Evolutionary conservation across 805 yeast species (phyloP).

Genomic region (Lipomyces starkeyi): DNA sequence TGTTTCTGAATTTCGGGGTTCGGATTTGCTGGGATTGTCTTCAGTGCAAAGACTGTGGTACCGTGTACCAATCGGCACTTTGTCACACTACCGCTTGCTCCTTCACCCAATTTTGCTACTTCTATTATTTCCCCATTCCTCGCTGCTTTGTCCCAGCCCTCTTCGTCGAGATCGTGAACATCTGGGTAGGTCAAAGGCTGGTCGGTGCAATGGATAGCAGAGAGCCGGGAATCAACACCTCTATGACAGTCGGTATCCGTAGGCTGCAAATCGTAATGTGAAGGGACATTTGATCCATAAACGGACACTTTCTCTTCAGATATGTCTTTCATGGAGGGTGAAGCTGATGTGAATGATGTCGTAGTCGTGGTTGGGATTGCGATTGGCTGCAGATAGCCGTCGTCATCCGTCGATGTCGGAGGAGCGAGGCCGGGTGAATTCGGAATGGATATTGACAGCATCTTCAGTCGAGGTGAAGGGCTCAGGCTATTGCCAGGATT

Average conservation of each 20-base stretch:
- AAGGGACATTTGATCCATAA: neutral
- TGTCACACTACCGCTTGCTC: constrained; percentile 89
- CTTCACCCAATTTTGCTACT: constrained; percentile 83
- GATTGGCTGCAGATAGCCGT: constrained; percentile 7
- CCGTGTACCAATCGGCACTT: constrained; percentile 71
- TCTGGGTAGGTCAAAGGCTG: constrained; percentile 40
- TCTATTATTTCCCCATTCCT: constrained; percentile 67
- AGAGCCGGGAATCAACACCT: neutral
- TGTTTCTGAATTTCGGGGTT: constrained; percentile 89
- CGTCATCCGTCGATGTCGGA: constrained; percentile 1
- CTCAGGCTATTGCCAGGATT: constrained; percentile 19
- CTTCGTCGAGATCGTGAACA: constrained; percentile 66
- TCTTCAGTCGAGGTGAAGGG: constrained; percentile 31
- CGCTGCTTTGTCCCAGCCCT: constrained; percentile 70
- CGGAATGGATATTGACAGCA: constrained; percentile 32
- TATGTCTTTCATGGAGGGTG: neutral
- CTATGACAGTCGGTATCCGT: neutral
- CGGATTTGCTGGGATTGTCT: constrained; percentile 73
- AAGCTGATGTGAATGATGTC: neutral
- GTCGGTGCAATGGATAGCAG: neutral
- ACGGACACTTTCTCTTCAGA: neutral
- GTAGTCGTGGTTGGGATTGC: constrained; percentile 1
- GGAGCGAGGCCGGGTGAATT: constrained; percentile 19
- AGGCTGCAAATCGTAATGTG: neutral
- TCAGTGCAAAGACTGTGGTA: constrained; percentile 78